Percentiles rank a stretch among this genome's conserved stretches.
Conservation (phyloP, 768 basidiomycete genomes). For the Phylloporus scabripes region DNA sequence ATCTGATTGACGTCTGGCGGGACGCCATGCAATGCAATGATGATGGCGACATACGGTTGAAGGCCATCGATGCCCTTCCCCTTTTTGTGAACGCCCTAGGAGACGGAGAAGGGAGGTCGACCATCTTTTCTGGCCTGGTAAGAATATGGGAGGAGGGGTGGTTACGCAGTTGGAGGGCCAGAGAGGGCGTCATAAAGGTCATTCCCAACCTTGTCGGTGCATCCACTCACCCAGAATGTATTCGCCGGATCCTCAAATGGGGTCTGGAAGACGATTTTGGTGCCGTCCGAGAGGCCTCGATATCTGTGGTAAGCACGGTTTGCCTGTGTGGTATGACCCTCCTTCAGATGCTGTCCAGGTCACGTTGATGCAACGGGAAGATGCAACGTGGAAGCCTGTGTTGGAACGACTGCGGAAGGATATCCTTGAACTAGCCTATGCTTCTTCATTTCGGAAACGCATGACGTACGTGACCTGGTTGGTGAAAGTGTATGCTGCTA, state of each 20-base stretch:
- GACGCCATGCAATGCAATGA: conserved; percentile 49
- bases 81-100: conserved; percentile 52
- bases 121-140: conserved; percentile 42
- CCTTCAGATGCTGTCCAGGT: conserved; percentile 36
- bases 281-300: conserved; percentile 77
- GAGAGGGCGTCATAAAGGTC: conserved; percentile 60
- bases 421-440: conserved; percentile 41
- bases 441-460: conserved; percentile 51
- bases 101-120: conserved; percentile 38
- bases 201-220: conserved; percentile 48
- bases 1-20: conserved; percentile 72
- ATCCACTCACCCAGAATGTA: conserved; percentile 37
- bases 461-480: conserved; percentile 54
- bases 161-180: conserved; percentile 74
- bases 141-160: conserved; percentile 52
- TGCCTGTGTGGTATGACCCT: conserved; percentile 6
- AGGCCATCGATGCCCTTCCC: conserved; percentile 62
- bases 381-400: conserved; percentile 32
- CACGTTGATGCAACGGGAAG: conserved; percentile 40
- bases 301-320: conserved; percentile 48
- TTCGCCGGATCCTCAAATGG: conserved; percentile 50
- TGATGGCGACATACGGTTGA: conserved; percentile 64
- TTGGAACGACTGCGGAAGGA: conserved; percentile 37
- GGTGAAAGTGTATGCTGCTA: conserved; percentile 10
- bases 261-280: conserved; percentile 76